Base-by-base conservation (phyloP, 805 yeast species). In the Yamadazyma kitorensis region DNA sequence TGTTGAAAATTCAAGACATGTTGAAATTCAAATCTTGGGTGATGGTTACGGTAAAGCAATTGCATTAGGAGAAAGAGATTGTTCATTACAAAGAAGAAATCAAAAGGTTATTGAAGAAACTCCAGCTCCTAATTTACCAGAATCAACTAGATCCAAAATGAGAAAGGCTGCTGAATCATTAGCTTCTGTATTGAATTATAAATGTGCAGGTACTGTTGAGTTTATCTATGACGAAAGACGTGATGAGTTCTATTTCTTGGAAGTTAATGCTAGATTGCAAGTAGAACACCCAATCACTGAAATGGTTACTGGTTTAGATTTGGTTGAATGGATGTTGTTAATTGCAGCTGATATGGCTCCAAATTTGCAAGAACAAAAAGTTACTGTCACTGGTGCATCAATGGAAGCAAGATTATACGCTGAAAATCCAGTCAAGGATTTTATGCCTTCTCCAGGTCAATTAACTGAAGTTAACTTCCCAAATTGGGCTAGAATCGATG, bases 231-330 rank as follows among this genome's bases (percentile, higher is more conserved):
- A 93, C 55, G 82, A 83, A 52, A 71, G 61, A 36, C 70, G 95
- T 48, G 91, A 89, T 55, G 93, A 82, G 55, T 93, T 91, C 59
- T 91, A 91, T 68, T 91, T 91, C 66, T 70, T 91, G 53, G 98
- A 91, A 60, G 98, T 91, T 45, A 91, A 91, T 57, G 95, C 98
- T 9, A 80, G 98, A 56, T 74, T 91, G 49, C 98, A 91, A 62
- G 98, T 91, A 30, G 98, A 91, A 68, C 98, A 91, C 60, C 98
- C 98, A 25, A 82, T 93, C 51, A 91, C 98, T 18, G 98, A 91
- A 64, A 71, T 80, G 78, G 95, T 86, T 25, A 91, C 97, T 13
- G 97, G 97, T 3, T 66, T 89, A 34, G 98, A 91, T 62, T 69
- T 91, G 44, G 98, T 91, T 14, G 97, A 93, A 61, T 87, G 96